A percentile compares a stretch with the other conserved stretches of the same genome.
Evolutionary conservation across 495 filamentous ascomycete species (phyloP).

Genomic region (Aspergillus olivimuriae): DNA sequence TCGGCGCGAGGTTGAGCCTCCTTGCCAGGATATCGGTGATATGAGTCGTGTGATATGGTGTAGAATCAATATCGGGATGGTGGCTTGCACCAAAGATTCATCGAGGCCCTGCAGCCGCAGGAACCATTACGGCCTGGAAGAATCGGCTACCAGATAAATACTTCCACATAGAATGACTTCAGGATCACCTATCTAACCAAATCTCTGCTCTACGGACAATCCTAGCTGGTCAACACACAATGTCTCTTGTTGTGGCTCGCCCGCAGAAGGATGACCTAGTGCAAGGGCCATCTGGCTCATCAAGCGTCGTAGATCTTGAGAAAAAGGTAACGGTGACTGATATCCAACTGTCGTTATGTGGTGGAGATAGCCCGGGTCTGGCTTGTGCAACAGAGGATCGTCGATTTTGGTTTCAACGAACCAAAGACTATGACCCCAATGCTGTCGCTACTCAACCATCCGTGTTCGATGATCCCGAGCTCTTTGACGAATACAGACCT

Average conservation of each 20-base stretch:
- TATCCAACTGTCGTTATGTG: not conserved
- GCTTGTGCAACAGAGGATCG: constrained; percentile 11
- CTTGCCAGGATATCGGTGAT: not conserved
- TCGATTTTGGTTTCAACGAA: constrained; percentile 24
- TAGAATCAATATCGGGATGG: not conserved
- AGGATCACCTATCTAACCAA: too few relatives aligned
- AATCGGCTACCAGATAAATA: not conserved
- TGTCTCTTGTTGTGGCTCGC: constrained; percentile 10
- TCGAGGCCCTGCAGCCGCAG: not conserved
- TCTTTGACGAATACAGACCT: constrained; percentile 45
- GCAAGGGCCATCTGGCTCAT: not conserved
- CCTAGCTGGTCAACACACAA: not conserved
- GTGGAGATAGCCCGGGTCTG: constrained; percentile 5
- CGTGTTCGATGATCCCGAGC: constrained; percentile 45
- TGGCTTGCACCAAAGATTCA: not conserved
- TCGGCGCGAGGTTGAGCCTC: not conserved
- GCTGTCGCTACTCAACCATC: constrained; percentile 53
- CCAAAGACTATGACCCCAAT: constrained; percentile 28
- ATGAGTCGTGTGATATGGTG: not conserved
- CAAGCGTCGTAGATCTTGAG: constrained; percentile 4
- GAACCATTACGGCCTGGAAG: not conserved
- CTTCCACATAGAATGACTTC: too few relatives aligned
- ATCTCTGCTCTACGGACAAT: not conserved
- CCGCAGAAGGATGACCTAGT: not conserved
- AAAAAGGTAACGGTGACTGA: constrained; percentile 5